Evolutionary conservation across 345 rosid species (phyloP).

Genomic region (Linum trigynum): DNA sequence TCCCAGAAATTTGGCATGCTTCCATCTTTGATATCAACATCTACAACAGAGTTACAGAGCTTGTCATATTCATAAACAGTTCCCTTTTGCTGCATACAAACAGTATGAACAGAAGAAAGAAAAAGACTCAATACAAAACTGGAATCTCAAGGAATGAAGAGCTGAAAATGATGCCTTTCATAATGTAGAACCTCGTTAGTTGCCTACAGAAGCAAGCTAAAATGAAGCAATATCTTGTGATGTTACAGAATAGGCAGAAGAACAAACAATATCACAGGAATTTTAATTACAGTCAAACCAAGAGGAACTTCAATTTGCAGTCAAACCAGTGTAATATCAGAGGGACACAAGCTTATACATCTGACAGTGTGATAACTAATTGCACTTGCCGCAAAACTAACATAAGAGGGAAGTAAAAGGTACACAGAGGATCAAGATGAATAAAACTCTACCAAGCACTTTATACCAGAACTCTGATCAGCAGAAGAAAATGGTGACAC

Average conservation of each 20-base stretch:
- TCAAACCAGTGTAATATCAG: no score
- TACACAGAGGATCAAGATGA: conserved; percentile 10
- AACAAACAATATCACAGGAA: no score
- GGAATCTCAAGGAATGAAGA: not conserved
- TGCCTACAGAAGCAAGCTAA: not conserved
- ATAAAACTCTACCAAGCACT: conserved; percentile 20
- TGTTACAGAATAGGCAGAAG: no score
- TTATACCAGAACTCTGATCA: conserved; percentile 36
- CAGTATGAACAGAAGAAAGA: not conserved
- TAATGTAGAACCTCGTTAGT: not conserved
- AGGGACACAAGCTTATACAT: no score
- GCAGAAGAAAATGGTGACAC: conserved; percentile 43
- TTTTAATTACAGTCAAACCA: no score
- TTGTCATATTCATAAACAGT: not conserved
- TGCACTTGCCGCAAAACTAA: not conserved
- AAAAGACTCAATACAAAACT: not conserved
- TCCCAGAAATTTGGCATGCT: conserved; percentile 48
- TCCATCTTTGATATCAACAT: conserved; percentile 37
- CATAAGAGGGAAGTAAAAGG: not conserved
- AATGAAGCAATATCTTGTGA: no score
- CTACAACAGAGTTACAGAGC: conserved; percentile 23
- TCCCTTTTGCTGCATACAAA: not conserved
- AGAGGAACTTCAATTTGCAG: no score
- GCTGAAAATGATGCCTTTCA: no score
- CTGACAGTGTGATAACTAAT: no score